Evolutionary conservation across 345 rosid species (phyloP).

Genomic region (Ceriops tagal): DNA sequence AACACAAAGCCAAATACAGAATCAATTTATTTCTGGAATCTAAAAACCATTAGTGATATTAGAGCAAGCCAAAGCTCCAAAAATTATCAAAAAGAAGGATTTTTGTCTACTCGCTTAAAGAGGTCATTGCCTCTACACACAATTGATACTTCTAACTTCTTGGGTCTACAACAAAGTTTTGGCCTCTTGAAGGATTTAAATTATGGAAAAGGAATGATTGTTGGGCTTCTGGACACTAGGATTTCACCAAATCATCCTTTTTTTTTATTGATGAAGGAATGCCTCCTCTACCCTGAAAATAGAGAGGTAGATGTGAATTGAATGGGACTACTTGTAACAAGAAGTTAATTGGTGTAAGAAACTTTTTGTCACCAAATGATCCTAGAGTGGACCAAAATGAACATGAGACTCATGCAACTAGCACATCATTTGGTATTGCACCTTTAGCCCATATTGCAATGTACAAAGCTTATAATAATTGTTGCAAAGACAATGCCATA

Average conservation of each 20-base stretch:
- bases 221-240: constrained; percentile 22
- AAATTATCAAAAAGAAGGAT: constrained; percentile 15
- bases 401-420: constrained; percentile 25
- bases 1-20: no score
- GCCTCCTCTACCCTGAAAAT: constrained; percentile 23
- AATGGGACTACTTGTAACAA: constrained; percentile 11
- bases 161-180: constrained; percentile 9
- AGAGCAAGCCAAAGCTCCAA: constrained; percentile 19
- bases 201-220: constrained; percentile 19
- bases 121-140: constrained; percentile 14
- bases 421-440: constrained; percentile 41
- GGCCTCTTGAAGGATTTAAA: constrained; percentile 18
- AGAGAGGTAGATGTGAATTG: constrained; percentile 27
- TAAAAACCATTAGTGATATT: no score
- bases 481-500: constrained; percentile 51
- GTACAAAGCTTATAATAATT: constrained; percentile 55
- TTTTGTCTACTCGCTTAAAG: constrained; percentile 20
- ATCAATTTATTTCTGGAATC: no score
- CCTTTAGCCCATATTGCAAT: constrained; percentile 56
- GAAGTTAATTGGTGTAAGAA: constrained; percentile 27
- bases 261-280: constrained; percentile 19
- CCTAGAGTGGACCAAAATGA: constrained; percentile 14
- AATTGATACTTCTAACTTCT: constrained; percentile 14
- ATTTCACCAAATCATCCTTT: constrained; percentile 21
- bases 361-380: neutral